phyloP scores from a whole-genome alignment of 1,284 basidiomycete species.

The Cryptococcus sp. region DNA sequence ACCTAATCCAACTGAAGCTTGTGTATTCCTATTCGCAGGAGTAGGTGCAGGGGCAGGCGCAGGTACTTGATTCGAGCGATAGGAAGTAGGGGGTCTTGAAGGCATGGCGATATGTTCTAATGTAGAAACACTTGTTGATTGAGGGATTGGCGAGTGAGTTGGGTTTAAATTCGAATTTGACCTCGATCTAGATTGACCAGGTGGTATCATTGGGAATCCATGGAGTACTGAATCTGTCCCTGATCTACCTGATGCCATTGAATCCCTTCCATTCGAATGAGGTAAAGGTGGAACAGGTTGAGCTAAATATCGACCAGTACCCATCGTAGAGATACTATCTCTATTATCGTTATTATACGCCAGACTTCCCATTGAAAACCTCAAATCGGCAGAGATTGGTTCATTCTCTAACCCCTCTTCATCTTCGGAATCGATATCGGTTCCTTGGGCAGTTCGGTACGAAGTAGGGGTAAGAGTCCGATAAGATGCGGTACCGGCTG shows the following conservation, averaged over 20 bases:
- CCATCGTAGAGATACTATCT: slow-evolving; percentile 35
- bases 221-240: slow-evolving; percentile 33
- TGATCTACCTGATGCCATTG: slow-evolving; percentile 28
- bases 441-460: slow-evolving; percentile 4
- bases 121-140: slow-evolving; percentile 23
- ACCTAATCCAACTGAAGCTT: slow-evolving; percentile 36
- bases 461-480: slow-evolving; percentile 18
- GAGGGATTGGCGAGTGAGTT: slow-evolving; percentile 11
- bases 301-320: slow-evolving; percentile 30
- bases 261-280: slow-evolving; percentile 4
- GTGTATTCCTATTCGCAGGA: slow-evolving; percentile 7
- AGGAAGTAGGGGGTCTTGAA: slow-evolving; percentile 13
- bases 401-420: slow-evolving; percentile 12
- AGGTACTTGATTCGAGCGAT: background rate
- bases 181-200: slow-evolving; percentile 11
- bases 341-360: slow-evolving; percentile 24
- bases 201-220: slow-evolving; percentile 44
- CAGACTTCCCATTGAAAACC: slow-evolving; percentile 47
- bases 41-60: background rate
- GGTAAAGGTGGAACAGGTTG: slow-evolving; percentile 5
- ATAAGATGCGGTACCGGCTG: slow-evolving; percentile 1
- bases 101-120: slow-evolving; percentile 17
- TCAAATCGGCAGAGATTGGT: slow-evolving; percentile 28
- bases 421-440: slow-evolving; percentile 21
- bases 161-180: background rate